Conservation (phyloP, 2,329 filamentous ascomycete species). For the Allantophomopsis lycopodina region DNA sequence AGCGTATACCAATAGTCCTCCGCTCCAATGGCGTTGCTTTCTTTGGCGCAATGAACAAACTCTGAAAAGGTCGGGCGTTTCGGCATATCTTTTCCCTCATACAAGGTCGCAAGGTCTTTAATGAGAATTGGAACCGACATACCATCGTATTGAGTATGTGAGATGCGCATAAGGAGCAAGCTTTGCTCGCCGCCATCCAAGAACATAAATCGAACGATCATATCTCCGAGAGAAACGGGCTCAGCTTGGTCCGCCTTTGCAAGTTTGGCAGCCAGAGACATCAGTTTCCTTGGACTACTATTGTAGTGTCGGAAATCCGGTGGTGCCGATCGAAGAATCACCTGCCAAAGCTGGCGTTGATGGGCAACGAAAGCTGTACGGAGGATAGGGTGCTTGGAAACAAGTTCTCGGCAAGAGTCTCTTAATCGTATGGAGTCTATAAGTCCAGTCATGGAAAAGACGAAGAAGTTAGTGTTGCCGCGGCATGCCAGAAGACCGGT, state of each 20-base stretch:
- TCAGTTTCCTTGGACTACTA: background rate
- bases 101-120: background rate
- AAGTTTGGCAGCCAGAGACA: background rate
- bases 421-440: constrained; percentile 2
- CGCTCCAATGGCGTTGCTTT: background rate
- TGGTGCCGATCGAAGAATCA: constrained; percentile 1
- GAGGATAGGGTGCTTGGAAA: constrained; percentile 3
- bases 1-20: background rate
- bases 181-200: background rate
- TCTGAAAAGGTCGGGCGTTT: background rate
- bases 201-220: background rate
- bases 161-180: constrained; percentile 1
- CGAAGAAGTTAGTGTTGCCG: constrained; percentile 6
- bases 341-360: constrained; percentile 3
- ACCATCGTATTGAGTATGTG: constrained; percentile 45
- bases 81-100: constrained; percentile 15
- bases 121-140: constrained; percentile 35
- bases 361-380: constrained; percentile 5
- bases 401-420: constrained; percentile 1
- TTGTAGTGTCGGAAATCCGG: background rate
- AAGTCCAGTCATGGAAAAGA: constrained; percentile 2
- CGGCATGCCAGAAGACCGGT: constrained; percentile 2
- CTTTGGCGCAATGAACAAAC: background rate
- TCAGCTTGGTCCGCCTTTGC: background rate
- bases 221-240: background rate